Evolutionary conservation across 495 filamentous ascomycete species (phyloP), one percentile per base, ranked within the genome.

Genomic region (Hamigera avellanea): DNA sequence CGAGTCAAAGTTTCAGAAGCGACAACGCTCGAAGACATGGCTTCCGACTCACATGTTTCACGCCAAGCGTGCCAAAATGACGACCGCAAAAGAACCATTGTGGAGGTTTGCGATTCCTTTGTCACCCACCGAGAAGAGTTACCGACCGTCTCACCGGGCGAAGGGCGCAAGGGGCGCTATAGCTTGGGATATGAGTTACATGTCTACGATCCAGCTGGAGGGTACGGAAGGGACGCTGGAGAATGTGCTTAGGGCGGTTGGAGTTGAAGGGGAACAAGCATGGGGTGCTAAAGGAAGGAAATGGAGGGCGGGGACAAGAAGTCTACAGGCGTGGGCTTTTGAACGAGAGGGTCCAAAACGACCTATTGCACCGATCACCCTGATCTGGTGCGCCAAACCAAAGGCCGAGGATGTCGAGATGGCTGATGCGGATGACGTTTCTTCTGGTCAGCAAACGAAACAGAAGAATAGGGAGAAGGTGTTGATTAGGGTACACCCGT

Each of bases 111-210:
- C 85, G 0, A 56, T 98, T 18, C 85, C 88, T 0, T 51, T 93
- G 31, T 82, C 79, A 23, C 84, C 88, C 1, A 89, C 81, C 1
- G 78, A 86, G 49, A 98, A 98, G 60, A 78, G 78, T 36, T 95
- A 94, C 56, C 67, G 91, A 14, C 75, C 81, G 26, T 91, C 85
- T 1, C 88, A 95, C 61, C 71, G 93, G 26, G 83, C 87, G n/a
- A 71, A 68, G 25, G 76, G 75, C 13, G 66, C 79, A 13, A 59
- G 75, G 36, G 78, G 78, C 14, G 73, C 72, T 35, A 70, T 89
- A 8, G 80, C 74, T 2, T 98, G 93, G 89, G 91, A 98, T 61
- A 86, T 77, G 73, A 95, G 88, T 50, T 98, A 95, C 53, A 84
- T 91, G 62, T 78, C 84, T 52, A 95, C 85, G 2, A 78, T 94